Conservation (phyloP, 2,329 filamentous ascomycete species). For the Claviceps paspali region DNA sequence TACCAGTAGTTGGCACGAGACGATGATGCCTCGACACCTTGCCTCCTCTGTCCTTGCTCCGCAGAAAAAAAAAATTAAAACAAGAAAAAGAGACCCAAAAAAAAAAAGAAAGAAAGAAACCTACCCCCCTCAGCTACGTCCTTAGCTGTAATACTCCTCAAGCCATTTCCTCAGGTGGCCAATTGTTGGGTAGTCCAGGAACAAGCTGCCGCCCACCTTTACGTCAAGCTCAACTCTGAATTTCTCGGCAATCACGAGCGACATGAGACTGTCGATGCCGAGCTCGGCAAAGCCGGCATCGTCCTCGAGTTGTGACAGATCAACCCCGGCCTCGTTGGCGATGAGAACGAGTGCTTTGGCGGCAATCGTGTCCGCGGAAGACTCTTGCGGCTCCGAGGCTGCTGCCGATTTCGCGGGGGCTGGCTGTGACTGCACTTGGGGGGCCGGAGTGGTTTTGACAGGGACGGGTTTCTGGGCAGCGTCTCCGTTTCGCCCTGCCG, state of each 20-base stretch:
- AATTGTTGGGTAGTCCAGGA: conserved; percentile 38
- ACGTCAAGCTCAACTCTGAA: conserved; percentile 41
- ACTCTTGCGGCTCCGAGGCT: no score
- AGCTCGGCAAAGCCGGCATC: conserved; percentile 40
- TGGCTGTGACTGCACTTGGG: no score
- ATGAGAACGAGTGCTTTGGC: conserved; percentile 35
- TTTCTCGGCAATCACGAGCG: conserved; percentile 38
- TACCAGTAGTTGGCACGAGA: no score
- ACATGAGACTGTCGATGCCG: conserved; percentile 45
- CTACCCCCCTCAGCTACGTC: no score
- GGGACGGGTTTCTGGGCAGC: not conserved
- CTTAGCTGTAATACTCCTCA: conserved; percentile 14
- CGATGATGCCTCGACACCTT: no score
- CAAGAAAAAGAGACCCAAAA: no score
- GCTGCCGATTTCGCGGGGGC: conserved; percentile 10
- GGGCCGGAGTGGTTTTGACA: no score
- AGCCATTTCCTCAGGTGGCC: conserved; percentile 34
- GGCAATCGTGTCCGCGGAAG: conserved; percentile 1
- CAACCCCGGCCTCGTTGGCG: conserved; percentile 38
- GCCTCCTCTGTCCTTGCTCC: no score
- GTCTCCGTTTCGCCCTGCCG: not conserved
- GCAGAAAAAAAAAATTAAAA: no score
- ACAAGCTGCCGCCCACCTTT: conserved; percentile 33
- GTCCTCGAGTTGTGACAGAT: conserved; percentile 36
- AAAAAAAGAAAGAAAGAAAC: no score